Conservation (phyloP, 108 stramenopile species). For the Cyclostephanos invisitatus region DNA sequence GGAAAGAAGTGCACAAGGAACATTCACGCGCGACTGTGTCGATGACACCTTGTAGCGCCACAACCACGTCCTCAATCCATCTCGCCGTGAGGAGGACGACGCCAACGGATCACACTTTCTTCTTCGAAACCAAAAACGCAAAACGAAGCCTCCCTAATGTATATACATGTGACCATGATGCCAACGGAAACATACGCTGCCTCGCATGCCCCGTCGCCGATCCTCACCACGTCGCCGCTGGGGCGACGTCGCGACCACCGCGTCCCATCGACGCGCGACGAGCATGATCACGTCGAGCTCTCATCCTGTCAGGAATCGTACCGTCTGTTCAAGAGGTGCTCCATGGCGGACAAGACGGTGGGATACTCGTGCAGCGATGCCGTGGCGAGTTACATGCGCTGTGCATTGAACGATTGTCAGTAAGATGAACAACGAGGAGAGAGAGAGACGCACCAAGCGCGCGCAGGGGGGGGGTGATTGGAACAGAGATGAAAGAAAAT, state of each 20-base stretch:
- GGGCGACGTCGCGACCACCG: too few relatives aligned
- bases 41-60: too few relatives aligned
- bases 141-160: constrained; percentile 1
- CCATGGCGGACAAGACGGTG: constrained; percentile 17
- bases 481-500: too few relatives aligned
- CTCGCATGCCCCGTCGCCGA: neutral
- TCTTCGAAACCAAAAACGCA: too few relatives aligned
- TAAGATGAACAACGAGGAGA: neutral
- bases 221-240: neutral
- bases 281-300: neutral
- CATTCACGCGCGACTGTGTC: too few relatives aligned
- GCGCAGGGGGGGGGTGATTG: too few relatives aligned
- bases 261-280: too few relatives aligned
- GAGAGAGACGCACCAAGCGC: neutral
- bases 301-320: constrained; percentile 37
- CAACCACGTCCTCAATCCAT: too few relatives aligned
- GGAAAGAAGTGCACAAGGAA: too few relatives aligned
- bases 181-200: constrained; percentile 1
- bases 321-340: constrained; percentile 33
- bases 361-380: constrained; percentile 26
- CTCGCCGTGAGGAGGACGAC: too few relatives aligned
- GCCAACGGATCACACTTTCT: too few relatives aligned
- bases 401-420: constrained; percentile 19
- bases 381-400: constrained; percentile 33
- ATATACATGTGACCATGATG: too few relatives aligned